Conservation (phyloP, 768 basidiomycete species). For the Suillus clintonianus region DNA sequence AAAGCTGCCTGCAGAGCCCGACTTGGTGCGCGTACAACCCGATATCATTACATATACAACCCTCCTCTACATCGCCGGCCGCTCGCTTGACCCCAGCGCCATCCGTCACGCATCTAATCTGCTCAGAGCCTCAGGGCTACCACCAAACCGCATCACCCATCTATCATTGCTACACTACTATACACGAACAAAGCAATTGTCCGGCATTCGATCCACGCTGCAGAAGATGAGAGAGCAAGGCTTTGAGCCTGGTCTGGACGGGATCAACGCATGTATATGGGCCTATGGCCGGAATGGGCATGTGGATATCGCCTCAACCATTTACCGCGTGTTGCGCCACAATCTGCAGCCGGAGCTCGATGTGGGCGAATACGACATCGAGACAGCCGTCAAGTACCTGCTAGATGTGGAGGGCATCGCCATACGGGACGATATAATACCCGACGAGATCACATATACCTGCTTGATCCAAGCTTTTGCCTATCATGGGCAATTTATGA, state of each 20-base stretch:
- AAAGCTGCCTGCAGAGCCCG: constrained; percentile 7
- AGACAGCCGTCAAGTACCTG: constrained; percentile 40
- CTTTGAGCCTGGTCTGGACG: constrained; percentile 60
- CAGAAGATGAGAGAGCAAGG: constrained; percentile 51
- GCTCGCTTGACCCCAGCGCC: constrained; percentile 43
- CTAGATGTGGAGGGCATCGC: constrained; percentile 45
- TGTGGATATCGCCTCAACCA: constrained; percentile 54
- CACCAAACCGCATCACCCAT: constrained; percentile 64
- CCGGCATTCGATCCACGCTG: constrained; percentile 57
- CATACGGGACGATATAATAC: constrained; percentile 44
- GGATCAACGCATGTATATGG: constrained; percentile 71
- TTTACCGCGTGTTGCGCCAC: constrained; percentile 67
- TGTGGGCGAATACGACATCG: constrained; percentile 36
- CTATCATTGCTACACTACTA: constrained; percentile 61
- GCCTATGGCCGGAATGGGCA: constrained; percentile 57
- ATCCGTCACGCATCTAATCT: constrained; percentile 56
- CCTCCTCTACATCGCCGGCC: constrained; percentile 62
- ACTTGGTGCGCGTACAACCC: constrained; percentile 34
- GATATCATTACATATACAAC: constrained; percentile 73
- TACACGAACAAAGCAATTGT: constrained; percentile 45
- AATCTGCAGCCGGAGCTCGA: constrained; percentile 43
- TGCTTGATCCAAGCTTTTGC: constrained; percentile 68
- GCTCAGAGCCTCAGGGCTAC: constrained; percentile 52
- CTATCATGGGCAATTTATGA: constrained; percentile 66
- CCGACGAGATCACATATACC: constrained; percentile 70